Base-by-base conservation (phyloP, 768 basidiomycete species). In the Porpolomopsis calyptriformis region DNA sequence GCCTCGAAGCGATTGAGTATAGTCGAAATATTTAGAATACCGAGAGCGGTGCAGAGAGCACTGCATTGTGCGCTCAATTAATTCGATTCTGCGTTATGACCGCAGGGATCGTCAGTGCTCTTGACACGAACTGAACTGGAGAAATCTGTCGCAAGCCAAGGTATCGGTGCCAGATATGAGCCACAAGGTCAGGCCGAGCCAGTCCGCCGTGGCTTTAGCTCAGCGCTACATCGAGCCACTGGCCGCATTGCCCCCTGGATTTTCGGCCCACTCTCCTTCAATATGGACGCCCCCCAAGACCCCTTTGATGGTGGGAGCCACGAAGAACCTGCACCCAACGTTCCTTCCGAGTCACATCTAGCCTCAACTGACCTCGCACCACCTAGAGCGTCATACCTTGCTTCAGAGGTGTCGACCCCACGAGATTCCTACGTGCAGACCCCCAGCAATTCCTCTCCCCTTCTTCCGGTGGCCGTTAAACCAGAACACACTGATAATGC, bases 361-460 rank as follows among this genome's bases (percentile, higher is more conserved):
- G 8, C 25, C 14, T 4, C 14, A 4, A 29, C 8, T 27, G n/a
- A 26, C 24, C 43, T 45, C 18, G 43, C 22, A 4, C 43, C 43
- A 14, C 43, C 43, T n/a, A 33, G 43, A 27, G 43, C 43, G 10
- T 36, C 43, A 19, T 45, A 19, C 29, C 20, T 36, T 22, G 34
- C 43, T 22, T 27, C 23, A 10, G 16, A 24, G n/a, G 31, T 18
- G 8, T 33, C 29, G 3, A 27, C 24, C 5, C 16, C 29, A 2
- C 43, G 43, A 9, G 22, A 36, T n/a, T 45, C 43, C 5, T 45
- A 45, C 19, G 29, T 35, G 5, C 27, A 33, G 22, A 34, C 43
- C 6, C 43, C 43, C 8, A 45, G 27, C 16, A 45, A 45, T 23
- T 45, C 43, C 7, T 33, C 31, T 4, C 29, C 43, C n/a, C 43